These are phyloP conservation scores for Pseudomicrostroma phylloplanum DNA, from an alignment of 1,284 basidiomycete genomes.

Conservation along the genomic window DNA sequence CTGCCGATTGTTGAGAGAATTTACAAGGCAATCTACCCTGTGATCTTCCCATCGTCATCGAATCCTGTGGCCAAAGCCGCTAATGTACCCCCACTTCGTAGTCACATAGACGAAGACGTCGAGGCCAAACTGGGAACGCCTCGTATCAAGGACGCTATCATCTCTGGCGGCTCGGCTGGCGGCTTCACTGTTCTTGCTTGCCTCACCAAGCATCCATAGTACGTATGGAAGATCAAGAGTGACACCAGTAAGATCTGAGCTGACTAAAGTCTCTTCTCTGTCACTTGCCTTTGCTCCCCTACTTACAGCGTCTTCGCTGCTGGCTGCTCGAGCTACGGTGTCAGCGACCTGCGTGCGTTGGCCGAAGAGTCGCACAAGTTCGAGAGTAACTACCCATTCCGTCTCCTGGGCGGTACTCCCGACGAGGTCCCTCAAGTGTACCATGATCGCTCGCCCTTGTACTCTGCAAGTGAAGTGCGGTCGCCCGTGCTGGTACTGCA, in stretches of 20 bases:
- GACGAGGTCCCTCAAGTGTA: slow-evolving; percentile 56
- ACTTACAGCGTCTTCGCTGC: slow-evolving; percentile 54
- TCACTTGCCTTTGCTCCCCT: slow-evolving; percentile 28
- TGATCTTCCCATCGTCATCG: slow-evolving; percentile 11
- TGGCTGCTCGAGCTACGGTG: slow-evolving; percentile 58
- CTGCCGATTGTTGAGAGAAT: slow-evolving; percentile 17
- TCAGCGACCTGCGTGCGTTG: slow-evolving; percentile 58
- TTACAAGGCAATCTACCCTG: slow-evolving; percentile 20
- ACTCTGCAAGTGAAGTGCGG: slow-evolving; percentile 57
- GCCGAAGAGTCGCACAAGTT: slow-evolving; percentile 63
- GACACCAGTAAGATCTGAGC: too few relatives aligned
- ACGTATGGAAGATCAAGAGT: too few relatives aligned
- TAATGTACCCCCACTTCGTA: neutral
- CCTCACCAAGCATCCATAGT: slow-evolving; percentile 41
- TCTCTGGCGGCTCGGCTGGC: slow-evolving; percentile 13
- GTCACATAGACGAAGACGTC: neutral
- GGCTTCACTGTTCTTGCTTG: slow-evolving; percentile 45
- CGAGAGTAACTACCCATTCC: slow-evolving; percentile 57
- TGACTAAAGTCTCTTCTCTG: slow-evolving; percentile 13
- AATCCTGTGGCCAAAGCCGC: neutral
- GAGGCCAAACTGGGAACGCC: neutral
- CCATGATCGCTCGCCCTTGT: slow-evolving; percentile 57
- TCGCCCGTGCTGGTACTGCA: slow-evolving; percentile 59
- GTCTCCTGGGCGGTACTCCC: slow-evolving; percentile 59
- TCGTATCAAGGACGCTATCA: slow-evolving; percentile 1